These are phyloP conservation scores for Tephrocybe rancida DNA, from an alignment of 768 basidiomycete genomes.

Conservation along the genomic window DNA sequence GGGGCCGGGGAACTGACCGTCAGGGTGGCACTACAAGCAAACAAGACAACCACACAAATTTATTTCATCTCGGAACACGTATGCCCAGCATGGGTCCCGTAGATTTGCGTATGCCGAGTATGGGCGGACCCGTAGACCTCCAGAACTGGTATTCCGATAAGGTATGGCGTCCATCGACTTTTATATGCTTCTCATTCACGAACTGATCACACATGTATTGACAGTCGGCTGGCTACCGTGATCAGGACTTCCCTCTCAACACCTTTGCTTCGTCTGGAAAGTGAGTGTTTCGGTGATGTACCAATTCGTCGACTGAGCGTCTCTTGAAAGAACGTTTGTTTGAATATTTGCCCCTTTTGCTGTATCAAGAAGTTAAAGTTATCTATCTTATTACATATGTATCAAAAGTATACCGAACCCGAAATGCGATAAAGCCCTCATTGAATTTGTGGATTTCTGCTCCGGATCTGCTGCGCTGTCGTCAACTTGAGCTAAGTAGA, in stretches of 20 bases:
- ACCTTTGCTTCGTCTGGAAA: conserved; percentile 19
- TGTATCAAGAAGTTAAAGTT: too few species aligned
- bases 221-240: conserved; percentile 11
- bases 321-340: too few species aligned
- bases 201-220: neutral
- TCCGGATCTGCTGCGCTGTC: too few species aligned
- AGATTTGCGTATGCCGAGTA: conserved; percentile 39
- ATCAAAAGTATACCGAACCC: too few species aligned
- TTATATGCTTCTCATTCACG: neutral
- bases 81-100: conserved; percentile 40
- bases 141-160: conserved; percentile 34
- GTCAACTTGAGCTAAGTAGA: too few species aligned
- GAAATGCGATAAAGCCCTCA: too few species aligned
- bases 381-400: too few species aligned
- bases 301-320: too few species aligned
- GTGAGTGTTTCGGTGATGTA: too few species aligned
- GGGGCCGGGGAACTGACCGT: conserved; percentile 57
- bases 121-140: conserved; percentile 34
- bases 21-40: conserved; percentile 32
- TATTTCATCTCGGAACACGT: conserved; percentile 52
- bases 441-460: too few species aligned
- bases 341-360: too few species aligned
- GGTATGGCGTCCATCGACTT: conserved; percentile 1
- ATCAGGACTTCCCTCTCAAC: conserved; percentile 24
- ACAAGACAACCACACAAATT: conserved; percentile 44